phyloP scores from a whole-genome alignment of 2,329 filamentous ascomycete genomes.

The Ceratocystis colombiana region DNA sequence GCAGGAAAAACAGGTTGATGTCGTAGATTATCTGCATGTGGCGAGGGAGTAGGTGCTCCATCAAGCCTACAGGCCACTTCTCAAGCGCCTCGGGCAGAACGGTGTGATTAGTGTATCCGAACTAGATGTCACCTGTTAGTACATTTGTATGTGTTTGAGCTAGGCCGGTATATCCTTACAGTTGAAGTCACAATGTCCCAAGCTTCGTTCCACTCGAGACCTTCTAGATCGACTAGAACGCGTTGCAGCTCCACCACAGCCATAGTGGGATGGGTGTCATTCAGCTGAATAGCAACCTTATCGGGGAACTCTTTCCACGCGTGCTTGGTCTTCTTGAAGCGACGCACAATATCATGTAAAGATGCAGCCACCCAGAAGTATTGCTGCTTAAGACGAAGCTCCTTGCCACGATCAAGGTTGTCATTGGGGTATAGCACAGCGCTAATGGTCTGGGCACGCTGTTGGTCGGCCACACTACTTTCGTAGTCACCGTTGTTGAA shows the following conservation, averaged over 20 bases:
- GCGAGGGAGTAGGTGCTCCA: slow-evolving; percentile 86
- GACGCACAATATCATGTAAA: slow-evolving; percentile 86
- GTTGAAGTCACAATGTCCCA: slow-evolving; percentile 70
- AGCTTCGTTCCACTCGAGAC: slow-evolving; percentile 83
- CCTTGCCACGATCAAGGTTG: slow-evolving; percentile 91
- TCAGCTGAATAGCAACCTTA: slow-evolving; percentile 93
- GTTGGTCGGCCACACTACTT: slow-evolving; percentile 93
- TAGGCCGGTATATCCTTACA: slow-evolving; percentile 36
- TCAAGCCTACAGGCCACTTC: slow-evolving; percentile 91
- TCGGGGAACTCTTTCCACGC: slow-evolving; percentile 87
- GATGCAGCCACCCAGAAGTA: slow-evolving; percentile 99
- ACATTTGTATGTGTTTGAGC: slow-evolving; percentile 22
- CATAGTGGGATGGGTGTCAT: slow-evolving; percentile 93
- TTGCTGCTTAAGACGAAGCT: slow-evolving; percentile 95
- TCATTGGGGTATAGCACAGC: slow-evolving; percentile 96
- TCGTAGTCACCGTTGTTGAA: slow-evolving; percentile 99
- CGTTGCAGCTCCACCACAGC: slow-evolving; percentile 93
- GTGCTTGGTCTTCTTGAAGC: slow-evolving; percentile 95
- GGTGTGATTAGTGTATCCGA: slow-evolving; percentile 98
- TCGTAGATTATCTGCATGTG: slow-evolving; percentile 98
- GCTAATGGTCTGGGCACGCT: slow-evolving; percentile 97
- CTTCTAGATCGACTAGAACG: slow-evolving; percentile 80
- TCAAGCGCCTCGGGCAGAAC: slow-evolving; percentile 93
- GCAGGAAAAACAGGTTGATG: slow-evolving; percentile 90
- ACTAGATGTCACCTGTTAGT: slow-evolving; percentile 36